These are phyloP conservation scores for Elaeis oleifera DNA, from an alignment of 202 grass and related monocot species.

Conservation along the genomic window DNA sequence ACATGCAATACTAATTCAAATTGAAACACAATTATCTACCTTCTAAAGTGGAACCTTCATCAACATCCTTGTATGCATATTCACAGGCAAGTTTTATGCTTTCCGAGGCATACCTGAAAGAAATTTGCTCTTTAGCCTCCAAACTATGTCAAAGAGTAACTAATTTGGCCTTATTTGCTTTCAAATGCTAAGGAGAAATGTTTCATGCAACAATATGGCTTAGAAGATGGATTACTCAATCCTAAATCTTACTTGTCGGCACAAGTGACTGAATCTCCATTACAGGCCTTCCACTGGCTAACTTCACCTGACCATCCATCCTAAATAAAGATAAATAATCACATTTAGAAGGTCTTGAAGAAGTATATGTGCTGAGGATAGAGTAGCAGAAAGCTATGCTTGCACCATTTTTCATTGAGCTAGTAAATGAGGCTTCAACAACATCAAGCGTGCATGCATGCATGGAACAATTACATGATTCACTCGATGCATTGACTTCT, in stretches of 20 bases:
- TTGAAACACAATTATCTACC: conserved; percentile 19
- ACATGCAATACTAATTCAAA: no score
- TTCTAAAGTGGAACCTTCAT: conserved; percentile 47
- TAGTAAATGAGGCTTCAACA: no score
- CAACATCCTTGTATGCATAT: conserved; percentile 82
- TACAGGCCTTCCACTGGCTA: conserved; percentile 46
- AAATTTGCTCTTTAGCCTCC: background rate
- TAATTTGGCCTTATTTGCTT: no score
- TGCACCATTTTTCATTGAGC: no score
- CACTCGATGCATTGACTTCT: no score
- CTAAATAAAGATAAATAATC: conserved; percentile 6
- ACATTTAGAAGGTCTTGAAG: no score
- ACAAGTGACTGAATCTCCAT: conserved; percentile 47
- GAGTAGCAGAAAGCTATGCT: no score
- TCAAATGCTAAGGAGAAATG: no score
- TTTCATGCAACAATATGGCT: background rate
- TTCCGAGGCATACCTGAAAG: conserved; percentile 58
- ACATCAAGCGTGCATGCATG: no score
- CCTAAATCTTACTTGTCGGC: conserved; percentile 41
- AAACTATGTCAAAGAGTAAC: no score
- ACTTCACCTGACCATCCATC: conserved; percentile 58
- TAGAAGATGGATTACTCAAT: background rate
- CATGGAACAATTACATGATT: no score
- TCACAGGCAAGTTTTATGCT: conserved; percentile 61
- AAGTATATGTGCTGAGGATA: no score